These are phyloP conservation scores for Areca catechu DNA, from an alignment of 176 grass and related monocot species.

Conservation along the genomic window DNA sequence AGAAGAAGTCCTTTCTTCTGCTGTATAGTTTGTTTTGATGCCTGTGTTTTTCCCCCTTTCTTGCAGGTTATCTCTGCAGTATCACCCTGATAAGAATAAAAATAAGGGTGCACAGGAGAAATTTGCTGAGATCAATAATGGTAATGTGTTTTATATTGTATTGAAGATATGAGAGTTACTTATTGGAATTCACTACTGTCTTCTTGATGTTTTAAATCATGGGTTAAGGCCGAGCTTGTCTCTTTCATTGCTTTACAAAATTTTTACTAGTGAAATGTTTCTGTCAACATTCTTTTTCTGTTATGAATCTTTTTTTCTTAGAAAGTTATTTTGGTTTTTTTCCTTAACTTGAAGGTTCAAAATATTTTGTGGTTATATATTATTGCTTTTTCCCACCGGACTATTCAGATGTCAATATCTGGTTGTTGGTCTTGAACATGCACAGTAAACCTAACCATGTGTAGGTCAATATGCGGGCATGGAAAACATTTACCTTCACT, in stretches of 20 bases:
- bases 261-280: not conserved
- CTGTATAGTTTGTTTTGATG: not conserved
- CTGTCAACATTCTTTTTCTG: not conserved
- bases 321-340: no score
- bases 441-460: no score
- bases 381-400: not conserved
- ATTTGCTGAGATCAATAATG: conserved; percentile 93
- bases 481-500: no score
- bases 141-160: conserved; percentile 17
- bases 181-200: no score
- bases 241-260: not conserved
- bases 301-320: not conserved
- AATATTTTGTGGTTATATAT: no score
- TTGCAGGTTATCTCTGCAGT: conserved; percentile 73
- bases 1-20: not conserved
- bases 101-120: conserved; percentile 68
- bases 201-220: no score
- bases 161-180: no score
- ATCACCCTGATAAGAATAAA: conserved; percentile 99
- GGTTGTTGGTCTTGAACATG: no score
- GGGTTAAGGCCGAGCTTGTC: no score
- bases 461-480: no score
- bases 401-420: no score
- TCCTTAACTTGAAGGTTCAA: no score
- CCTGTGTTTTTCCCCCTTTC: not conserved